Evolutionary conservation across 2,329 filamentous ascomycete genomes (phyloP), one percentile per base, ranked within the genome.

Genomic region (Geoglossum cookeanum): DNA sequence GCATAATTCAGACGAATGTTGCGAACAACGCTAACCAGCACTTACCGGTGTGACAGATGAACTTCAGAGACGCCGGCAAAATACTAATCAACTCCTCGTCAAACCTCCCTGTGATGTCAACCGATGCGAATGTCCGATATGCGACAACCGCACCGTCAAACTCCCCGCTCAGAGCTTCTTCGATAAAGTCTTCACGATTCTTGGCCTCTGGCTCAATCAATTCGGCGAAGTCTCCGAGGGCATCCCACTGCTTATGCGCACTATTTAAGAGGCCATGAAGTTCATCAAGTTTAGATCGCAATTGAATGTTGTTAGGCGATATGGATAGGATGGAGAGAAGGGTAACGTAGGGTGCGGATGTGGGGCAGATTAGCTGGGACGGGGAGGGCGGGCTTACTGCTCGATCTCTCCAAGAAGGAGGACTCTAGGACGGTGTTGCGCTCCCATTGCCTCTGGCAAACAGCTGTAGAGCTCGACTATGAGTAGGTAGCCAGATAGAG

Each of bases 41-140:
- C 70, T 60, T 64, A 79, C 74, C 79, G 62, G 80, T 80, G 66
- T 83, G 79, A 64, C 75, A 79, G 61, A 84, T 70, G 63, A 78
- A 83, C 59, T 71, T 71, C 48, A 83, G 67, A 15, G 71, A 73
- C n/a, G 66, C 61, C 3, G 80, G 79, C 22, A 83, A 68, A 1
- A 68, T 74, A 48, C 74, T 68, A 39, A 90, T 69, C n/a, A 92
- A 69, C 67, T 87, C 84, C 49, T 75, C 74, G 66, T 94, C 85
- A 60, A 92, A 71, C 22, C 72, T 69, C 1, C 88, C 88, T 0
- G 86, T 91, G 58, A 83, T 73, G 11, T 65, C 65, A 47, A 78
- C 72, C 35, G 81, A 86, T 49, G 68, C 69, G 63, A 89, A 87
- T 13, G 85, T 91, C 57, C 87, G 79, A 69, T 85, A 92, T 32